Conservation (phyloP, 345 rosid genomes). For the Reutealis trisperma region DNA sequence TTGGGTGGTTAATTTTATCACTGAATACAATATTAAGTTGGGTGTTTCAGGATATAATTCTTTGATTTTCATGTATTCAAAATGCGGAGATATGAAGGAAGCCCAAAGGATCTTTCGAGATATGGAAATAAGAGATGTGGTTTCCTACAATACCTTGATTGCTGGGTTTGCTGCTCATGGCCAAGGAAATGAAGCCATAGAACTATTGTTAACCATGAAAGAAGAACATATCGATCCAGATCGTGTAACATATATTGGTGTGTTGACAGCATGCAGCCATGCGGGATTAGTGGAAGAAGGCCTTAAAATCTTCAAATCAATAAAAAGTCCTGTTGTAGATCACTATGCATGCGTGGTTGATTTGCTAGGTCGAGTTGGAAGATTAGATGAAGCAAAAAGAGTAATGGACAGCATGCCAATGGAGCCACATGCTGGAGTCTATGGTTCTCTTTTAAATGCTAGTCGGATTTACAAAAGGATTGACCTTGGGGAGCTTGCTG, state of each 20-base stretch:
- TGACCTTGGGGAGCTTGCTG: constrained; percentile 37
- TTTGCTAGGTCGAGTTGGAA: constrained; percentile 34
- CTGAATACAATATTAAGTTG: constrained; percentile 37
- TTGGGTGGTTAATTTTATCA: constrained; percentile 32
- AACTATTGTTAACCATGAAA: constrained; percentile 30
- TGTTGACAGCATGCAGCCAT: constrained; percentile 49
- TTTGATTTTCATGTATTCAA: constrained; percentile 47
- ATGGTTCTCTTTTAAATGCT: constrained; percentile 38
- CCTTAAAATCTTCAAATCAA: constrained; percentile 26
- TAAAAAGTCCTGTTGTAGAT: constrained; percentile 23
- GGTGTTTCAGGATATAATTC: constrained; percentile 40
- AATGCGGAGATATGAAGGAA: constrained; percentile 37
- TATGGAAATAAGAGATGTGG: constrained; percentile 34
- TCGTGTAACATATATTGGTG: constrained; percentile 36
- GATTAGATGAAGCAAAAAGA: constrained; percentile 35
- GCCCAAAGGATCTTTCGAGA: constrained; percentile 36
- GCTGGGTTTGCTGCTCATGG: constrained; percentile 50
- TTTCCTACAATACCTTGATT: constrained; percentile 44
- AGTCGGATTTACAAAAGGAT: constrained; percentile 28
- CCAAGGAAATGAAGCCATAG: constrained; percentile 32
- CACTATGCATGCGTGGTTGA: constrained; percentile 42
- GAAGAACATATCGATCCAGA: constrained; percentile 39
- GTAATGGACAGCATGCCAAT: constrained; percentile 33
- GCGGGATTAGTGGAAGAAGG: constrained; percentile 46
- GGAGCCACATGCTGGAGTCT: constrained; percentile 43